Conservation (phyloP, 2,329 filamentous ascomycete genomes). For the Calonectria honghensis region DNA sequence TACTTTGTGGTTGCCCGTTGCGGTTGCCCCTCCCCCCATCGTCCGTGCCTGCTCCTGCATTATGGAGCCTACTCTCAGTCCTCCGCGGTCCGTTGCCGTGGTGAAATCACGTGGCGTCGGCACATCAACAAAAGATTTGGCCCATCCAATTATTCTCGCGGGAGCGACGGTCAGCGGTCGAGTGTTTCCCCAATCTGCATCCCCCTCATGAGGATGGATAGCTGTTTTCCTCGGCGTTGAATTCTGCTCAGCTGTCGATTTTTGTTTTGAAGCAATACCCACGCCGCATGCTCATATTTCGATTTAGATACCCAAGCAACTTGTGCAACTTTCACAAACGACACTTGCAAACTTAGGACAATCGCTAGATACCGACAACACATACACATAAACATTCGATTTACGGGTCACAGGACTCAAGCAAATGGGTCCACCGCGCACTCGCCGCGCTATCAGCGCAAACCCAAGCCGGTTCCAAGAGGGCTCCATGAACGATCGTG, state of each 20-base stretch:
- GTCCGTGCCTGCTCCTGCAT: constrained; percentile 34
- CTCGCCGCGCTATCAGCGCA: constrained; percentile 60
- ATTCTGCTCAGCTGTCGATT: neutral
- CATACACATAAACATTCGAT: neutral
- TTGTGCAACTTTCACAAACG: constrained; percentile 11
- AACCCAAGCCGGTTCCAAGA: constrained; percentile 78
- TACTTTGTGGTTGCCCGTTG: constrained; percentile 34
- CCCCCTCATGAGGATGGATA: constrained; percentile 20
- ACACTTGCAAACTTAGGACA: constrained; percentile 34
- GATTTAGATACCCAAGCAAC: constrained; percentile 6
- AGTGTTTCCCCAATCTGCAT: constrained; percentile 21
- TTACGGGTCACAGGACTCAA: constrained; percentile 14
- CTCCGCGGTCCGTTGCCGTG: constrained; percentile 55
- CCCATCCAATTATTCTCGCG: constrained; percentile 31
- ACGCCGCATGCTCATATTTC: constrained; percentile 9
- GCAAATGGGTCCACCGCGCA: constrained; percentile 56
- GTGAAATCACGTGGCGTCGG: constrained; percentile 58
- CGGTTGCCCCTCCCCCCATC: constrained; percentile 28
- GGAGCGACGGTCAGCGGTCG: neutral
- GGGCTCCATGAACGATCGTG: constrained; percentile 90
- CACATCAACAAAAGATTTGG: constrained; percentile 53
- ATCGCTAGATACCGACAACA: neutral
- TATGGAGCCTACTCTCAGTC: neutral
- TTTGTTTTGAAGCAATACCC: neutral
- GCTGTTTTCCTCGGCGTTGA: neutral